A percentile compares a stretch with the other conserved stretches of the same genome.
phyloP scores from a whole-genome alignment of 495 filamentous ascomycete species.

The Paragyromitra xinjiangensis region DNA sequence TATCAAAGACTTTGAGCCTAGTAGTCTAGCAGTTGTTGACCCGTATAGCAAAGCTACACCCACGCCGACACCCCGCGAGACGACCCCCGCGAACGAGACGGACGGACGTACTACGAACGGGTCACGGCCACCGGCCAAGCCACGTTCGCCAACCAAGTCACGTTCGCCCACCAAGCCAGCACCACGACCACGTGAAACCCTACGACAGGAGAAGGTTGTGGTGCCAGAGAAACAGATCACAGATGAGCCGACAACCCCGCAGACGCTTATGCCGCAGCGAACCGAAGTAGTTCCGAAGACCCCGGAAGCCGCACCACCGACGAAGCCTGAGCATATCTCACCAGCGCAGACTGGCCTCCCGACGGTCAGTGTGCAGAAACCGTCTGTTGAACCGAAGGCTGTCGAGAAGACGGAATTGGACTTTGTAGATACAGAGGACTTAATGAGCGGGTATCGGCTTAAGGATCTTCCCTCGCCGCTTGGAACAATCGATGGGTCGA shows the following conservation, averaged over 20 bases:
- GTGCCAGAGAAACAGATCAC: not conserved
- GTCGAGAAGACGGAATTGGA: constrained; percentile 20
- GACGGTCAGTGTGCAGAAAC: constrained; percentile 12
- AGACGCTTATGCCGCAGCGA: constrained; percentile 23
- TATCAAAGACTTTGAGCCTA: constrained; percentile 78
- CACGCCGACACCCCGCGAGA: constrained; percentile 36
- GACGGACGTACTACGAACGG: constrained; percentile 1
- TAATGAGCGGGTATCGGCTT: constrained; percentile 52
- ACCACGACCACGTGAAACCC: not conserved
- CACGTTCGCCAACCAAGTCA: too few relatives aligned
- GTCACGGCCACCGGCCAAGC: not conserved
- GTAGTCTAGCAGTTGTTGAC: constrained; percentile 62
- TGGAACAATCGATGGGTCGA: constrained; percentile 42
- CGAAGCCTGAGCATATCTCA: not conserved
- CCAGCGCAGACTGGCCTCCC: not conserved
- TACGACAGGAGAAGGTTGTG: not conserved
- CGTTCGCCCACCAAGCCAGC: not conserved
- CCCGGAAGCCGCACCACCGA: constrained; percentile 19
- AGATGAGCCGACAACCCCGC: constrained; percentile 3
- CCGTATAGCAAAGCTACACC: constrained; percentile 42
- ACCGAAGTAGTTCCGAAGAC: constrained; percentile 47
- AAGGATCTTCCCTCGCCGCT: constrained; percentile 56
- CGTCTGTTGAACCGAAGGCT: constrained; percentile 7
- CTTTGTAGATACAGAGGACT: constrained; percentile 35
- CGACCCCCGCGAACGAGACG: constrained; percentile 13